These are phyloP conservation scores for Tetratostichococcus sp. DNA, from an alignment of 139 green algal species.

Conservation along the genomic window DNA sequence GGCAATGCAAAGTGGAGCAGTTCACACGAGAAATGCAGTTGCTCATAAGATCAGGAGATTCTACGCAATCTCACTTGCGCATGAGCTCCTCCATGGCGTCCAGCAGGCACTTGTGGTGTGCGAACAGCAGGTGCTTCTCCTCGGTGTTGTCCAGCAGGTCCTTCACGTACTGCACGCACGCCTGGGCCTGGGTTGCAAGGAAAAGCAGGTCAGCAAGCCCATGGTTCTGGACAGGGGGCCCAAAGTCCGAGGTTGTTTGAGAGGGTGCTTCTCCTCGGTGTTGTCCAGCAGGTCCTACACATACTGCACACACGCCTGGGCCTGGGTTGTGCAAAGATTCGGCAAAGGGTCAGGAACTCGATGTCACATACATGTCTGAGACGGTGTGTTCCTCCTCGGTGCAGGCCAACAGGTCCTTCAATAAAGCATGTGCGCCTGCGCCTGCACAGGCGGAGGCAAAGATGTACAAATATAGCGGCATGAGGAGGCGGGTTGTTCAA, in stretches of 20 bases:
- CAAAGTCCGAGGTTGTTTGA: too few relatives aligned
- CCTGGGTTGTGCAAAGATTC: conserved; percentile 8
- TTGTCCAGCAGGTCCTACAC: conserved; percentile 52
- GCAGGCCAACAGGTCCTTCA: conserved; percentile 50
- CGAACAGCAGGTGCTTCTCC: conserved; percentile 92
- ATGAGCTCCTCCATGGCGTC: conserved; percentile 62
- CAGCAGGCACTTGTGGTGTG: conserved; percentile 81
- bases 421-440: conserved; percentile 56
- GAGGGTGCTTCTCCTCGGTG: conserved; percentile 79
- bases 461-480: too few relatives aligned
- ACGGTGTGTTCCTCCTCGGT: conserved; percentile 82
- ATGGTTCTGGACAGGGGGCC: too few relatives aligned
- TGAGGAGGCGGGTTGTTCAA: too few relatives aligned
- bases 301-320: conserved; percentile 54
- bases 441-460: too few relatives aligned
- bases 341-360: too few relatives aligned
- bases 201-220: too few relatives aligned
- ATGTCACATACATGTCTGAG: too few relatives aligned
- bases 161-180: conserved; percentile 58
- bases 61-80: conserved; percentile 18
- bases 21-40: too few relatives aligned
- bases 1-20: too few relatives aligned
- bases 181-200: conserved; percentile 15
- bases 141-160: conserved; percentile 53
- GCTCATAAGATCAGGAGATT: too few relatives aligned